Percentiles rank a stretch among this genome's conserved stretches.
phyloP scores from a whole-genome alignment of 179 eudicot species.

The Spinacia oleracea region DNA sequence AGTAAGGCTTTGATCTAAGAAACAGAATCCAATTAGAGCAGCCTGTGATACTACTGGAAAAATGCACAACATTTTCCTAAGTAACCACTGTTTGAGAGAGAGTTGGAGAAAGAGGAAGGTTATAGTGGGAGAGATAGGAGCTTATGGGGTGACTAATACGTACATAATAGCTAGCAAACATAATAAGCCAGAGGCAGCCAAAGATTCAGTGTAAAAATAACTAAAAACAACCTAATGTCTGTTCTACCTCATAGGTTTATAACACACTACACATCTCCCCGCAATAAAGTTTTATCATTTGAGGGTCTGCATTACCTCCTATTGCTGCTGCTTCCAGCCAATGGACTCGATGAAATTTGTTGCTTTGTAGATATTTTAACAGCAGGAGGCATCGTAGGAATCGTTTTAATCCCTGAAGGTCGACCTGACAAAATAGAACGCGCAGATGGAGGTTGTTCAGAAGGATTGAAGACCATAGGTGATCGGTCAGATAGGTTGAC shows the following conservation, averaged over 20 bases:
- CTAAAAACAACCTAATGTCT: background rate
- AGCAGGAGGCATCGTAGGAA: conserved; percentile 58
- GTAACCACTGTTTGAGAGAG: background rate
- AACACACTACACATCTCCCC: background rate
- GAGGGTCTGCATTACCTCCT: conserved; percentile 50
- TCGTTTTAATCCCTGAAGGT: conserved; percentile 55
- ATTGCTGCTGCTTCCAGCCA: conserved; percentile 44
- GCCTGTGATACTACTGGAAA: background rate
- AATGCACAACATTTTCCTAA: background rate
- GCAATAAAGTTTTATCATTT: background rate
- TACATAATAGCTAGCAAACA: background rate
- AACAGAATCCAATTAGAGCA: background rate
- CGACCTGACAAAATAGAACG: conserved; percentile 42
- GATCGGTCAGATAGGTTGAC: conserved; percentile 28
- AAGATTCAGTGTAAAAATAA: background rate
- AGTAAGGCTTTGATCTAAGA: background rate
- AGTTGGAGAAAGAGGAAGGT: background rate
- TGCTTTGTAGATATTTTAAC: conserved; percentile 59
- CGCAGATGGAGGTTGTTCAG: conserved; percentile 71
- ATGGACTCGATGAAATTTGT: conserved; percentile 44
- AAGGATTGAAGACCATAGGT: conserved; percentile 22
- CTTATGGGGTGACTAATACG: background rate
- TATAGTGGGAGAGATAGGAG: background rate
- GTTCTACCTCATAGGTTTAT: background rate
- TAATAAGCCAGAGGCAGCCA: background rate